Base-by-base conservation (phyloP, 768 basidiomycete genomes). In the Goffeauzyma gilvescens region DNA sequence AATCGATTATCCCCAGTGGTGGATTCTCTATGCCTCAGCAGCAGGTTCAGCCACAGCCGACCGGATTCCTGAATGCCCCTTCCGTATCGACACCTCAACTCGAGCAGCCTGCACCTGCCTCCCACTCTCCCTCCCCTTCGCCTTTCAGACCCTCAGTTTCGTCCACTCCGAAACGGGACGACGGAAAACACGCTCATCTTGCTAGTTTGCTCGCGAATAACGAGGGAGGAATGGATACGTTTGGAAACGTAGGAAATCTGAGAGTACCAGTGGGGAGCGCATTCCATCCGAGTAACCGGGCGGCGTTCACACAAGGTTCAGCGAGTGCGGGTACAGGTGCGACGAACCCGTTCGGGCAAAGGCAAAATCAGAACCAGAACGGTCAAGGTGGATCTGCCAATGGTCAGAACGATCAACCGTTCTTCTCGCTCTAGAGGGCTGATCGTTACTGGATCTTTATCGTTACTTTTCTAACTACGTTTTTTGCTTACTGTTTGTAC, bases 141-240 rank as follows among this genome's bases (percentile, higher is more conserved):
- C 35, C 68, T n/a, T 71, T 36, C 48, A 42, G 38, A 38, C 49
- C 32, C 37, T 22, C 30, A 51, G 42, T 50, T 50, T 2, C 38
- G 45, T 24, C 55, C 52, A n/a, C n/a, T n/a, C n/a, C n/a, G 34
- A 50, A 45, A 24, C 61, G 54, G 38, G 64, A 65, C 41, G 83
- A 90, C 60, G 75, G 81, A 48, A 73, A 75, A 44, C 72, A 84
- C 56, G 59, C 74, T 12, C 72, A 78, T 27, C 72, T 98, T 41
- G 87, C 89, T 2, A 68, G 63, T 41, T 64, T 95, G 53, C 76
- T 95, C 49, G 89, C 83, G 5, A 83, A 81, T 33, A 63, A 70
- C 21, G 89, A 93, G 44, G 86, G 83, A 53, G 90, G 93, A 1
- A 69, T 81, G 59, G 93, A 98, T 65, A 90, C 90, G 41, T 96